Evolutionary conservation across 768 basidiomycete genomes (phyloP), one percentile per base, ranked within the genome.

Genomic region (Boletus tylopilopsis): DNA sequence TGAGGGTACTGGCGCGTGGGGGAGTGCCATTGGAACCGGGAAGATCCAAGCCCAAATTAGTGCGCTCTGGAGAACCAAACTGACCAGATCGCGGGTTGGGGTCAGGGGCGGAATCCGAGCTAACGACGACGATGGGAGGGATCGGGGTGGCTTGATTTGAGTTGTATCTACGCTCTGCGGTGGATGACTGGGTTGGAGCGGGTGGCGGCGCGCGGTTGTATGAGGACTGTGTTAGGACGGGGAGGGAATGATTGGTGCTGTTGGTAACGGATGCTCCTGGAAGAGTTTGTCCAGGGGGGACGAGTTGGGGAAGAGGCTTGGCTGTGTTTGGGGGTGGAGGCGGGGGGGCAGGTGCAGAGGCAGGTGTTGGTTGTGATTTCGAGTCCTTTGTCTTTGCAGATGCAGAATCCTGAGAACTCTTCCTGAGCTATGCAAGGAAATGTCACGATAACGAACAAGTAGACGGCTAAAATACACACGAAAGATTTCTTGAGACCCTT

Each of bases 111-210:
- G 76, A 72, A 61, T 91, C 90, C 27, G 87, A 73, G 67, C 84
- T 89, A 53, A 92, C 90, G 58, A 93, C 89, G 48, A 93, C 89
- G 66, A 92, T 90, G 51, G 90, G 85, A 49, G 90, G 90, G 10
- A 85, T 76, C 19, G 82, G 72, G 3, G 79, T 71, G 29, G 75
- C 67, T 59, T 73, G 70, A 36, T 54, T 62, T 27, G 64, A 43
- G 13, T 42, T 54, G 53, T 81, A 76, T 70, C 85, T 79, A 57
- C 85, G 85, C 69, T 88, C 87, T 41, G 79, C 68, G 27, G 70
- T 68, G 41, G 71, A 61, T 32, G 73, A 66, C 29, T 58, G 60
- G 36, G 70, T 60, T 18, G 73, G 69, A 10, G 72, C 66, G 21
- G 76, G 68, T 24, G 74, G 71, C 19, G 72, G 67, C 42, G 74